Evolutionary conservation across 176 grass and related monocot species (phyloP), one percentile per base, ranked within the genome.

Genomic region (Saccharum spontaneum): DNA sequence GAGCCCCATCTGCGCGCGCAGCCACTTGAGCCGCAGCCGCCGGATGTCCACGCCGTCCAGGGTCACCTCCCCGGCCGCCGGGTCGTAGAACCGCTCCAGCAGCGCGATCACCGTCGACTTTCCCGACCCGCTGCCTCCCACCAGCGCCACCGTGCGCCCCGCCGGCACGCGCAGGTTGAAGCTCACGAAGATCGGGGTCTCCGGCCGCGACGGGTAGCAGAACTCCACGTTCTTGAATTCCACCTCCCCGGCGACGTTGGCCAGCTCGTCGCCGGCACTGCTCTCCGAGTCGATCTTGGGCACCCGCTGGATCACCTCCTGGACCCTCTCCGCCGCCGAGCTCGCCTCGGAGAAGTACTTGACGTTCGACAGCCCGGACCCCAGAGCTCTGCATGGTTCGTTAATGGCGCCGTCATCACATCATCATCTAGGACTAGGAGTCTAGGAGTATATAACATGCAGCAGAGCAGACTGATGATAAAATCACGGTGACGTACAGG

Each of bases 101-200:
- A 98, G 86, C 0, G 91, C 93, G 78, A 98, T 89, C 93, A 94
- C 96, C 33, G 96, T 95, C 7, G 93, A 98, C 79, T 98, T 98
- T 0, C 96, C 93, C 0, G 96, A 98, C 64, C 96, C 97, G 7
- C 97, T 98, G 54, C 84, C 31, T 17, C 96, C 96, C 0, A 98
- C 93, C 17, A 98, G 84, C 2, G 97, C 96, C 76, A 92, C 83
- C 11, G 93, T 88, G 69, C 90, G 85, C 6, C 96, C 93, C 0
- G 96, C 89, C 13, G 93, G 96, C 34, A 98, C 91, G 38, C 22
- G 89, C 34, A 98, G 85, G 91, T 80, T 91, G 81, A 98, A 95
- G 77, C 86, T 91, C 8, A 76, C 39, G 86, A 98, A 92, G 59
- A 98, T 52, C 23, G 89, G 89, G 77, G 86, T 95, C 72, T 94